Evolutionary conservation across 1,284 basidiomycete species (phyloP).

Genomic region (Cutaneotrichosporon sp.): DNA sequence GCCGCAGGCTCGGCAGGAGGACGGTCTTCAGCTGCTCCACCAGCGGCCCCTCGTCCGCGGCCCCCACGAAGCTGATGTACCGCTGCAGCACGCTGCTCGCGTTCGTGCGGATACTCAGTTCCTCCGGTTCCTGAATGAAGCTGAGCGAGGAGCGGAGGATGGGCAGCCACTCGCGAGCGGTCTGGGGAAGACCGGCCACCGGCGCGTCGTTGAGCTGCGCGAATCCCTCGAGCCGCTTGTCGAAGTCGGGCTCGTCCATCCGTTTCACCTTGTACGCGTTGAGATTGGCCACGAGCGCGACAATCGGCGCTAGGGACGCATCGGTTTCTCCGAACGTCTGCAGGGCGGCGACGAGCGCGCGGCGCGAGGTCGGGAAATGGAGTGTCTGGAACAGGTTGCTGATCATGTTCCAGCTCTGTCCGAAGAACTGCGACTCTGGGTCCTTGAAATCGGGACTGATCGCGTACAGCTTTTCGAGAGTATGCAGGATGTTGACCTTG

Average conservation of each 20-base stretch:
- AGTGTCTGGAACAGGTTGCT: conserved; percentile 72
- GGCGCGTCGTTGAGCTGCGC: conserved; percentile 58
- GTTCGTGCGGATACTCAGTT: conserved; percentile 80
- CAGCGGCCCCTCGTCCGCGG: conserved; percentile 52
- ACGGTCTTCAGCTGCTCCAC: conserved; percentile 59
- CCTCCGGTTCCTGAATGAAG: conserved; percentile 84
- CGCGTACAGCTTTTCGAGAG: conserved; percentile 68
- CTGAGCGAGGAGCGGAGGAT: conserved; percentile 77
- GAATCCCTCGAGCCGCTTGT: conserved; percentile 75
- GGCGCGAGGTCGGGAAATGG: conserved; percentile 63
- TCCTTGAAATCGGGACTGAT: conserved; percentile 65
- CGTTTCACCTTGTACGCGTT: conserved; percentile 81
- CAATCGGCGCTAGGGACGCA: conserved; percentile 52
- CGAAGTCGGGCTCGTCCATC: conserved; percentile 90
- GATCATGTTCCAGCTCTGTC: conserved; percentile 62
- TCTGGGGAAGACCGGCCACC: conserved; percentile 48
- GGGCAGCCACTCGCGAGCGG: conserved; percentile 62
- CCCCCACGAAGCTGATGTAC: conserved; percentile 63
- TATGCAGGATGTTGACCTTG: conserved; percentile 77
- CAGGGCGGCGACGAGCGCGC: conserved; percentile 64
- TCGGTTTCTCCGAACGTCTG: conserved; percentile 57
- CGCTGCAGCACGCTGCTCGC: conserved; percentile 71
- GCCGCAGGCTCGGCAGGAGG: conserved; percentile 77
- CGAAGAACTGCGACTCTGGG: conserved; percentile 53
- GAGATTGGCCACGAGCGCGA: conserved; percentile 62